Evolutionary conservation across 345 rosid genomes (phyloP), one percentile per base, ranked within the genome.

Genomic region (Hibiscus tridactylites): DNA sequence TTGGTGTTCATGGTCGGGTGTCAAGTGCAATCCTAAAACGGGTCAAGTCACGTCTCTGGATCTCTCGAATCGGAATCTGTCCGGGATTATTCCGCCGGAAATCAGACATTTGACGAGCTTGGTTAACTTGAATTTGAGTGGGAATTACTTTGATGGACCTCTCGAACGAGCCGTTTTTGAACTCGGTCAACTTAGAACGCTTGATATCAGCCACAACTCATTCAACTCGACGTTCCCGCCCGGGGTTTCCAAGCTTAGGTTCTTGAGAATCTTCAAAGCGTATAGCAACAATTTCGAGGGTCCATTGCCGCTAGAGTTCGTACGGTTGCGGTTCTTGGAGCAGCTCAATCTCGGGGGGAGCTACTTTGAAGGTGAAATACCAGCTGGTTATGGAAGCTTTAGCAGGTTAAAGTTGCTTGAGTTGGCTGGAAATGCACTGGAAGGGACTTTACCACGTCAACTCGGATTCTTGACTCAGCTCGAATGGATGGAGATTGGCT

Each of bases 1-100:
- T 74, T 89, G 97, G 97, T 92, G 99, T 71, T 80, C 92, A 16
- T 96, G 99, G 99, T 85, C 96, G 0, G 98, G 98, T 16, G 61
- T 96, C 47, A 66, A 85, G 52, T 96, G 99, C 61, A 79, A 85
- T 69, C 82, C 79, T 9, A 53, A 50, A 26, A 82, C 92, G 1
- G 49, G 84, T 78, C 90, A 76, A 65, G 73, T 96, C 56, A 81
- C 82, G 1, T 77, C 88, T 1, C 96, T 96, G 42, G 91, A 96
- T 81, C 96, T 96, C 79, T 96, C 99, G 19, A 73, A 59, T 31
- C 83, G 85, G 16, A 84, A 88, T 71, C 96, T 96, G 50, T 83
- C 99, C 0, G 99, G 99, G 15, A 17, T 33, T 2, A 73, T 96
- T 70, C 93, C 97, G 0, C 73, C 59, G 6, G 90, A 91, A 72